Evolutionary conservation across 345 rosid species (phyloP), one percentile per base, ranked within the genome.

Genomic region (Durio zibethinus): DNA sequence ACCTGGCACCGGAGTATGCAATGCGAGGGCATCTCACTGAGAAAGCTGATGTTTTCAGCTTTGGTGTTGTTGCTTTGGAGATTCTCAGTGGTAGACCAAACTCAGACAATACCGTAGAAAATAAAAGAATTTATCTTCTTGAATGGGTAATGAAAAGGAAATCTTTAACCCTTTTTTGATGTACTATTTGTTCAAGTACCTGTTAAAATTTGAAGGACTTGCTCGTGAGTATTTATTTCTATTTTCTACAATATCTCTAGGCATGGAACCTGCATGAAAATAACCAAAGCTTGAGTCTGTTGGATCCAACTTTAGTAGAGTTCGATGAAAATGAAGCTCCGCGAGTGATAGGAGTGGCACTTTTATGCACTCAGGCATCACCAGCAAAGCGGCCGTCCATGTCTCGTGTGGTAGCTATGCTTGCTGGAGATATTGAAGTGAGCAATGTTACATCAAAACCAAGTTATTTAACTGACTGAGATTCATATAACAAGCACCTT

Each of bases 11-110:
- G 3, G 92, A 90, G 78, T 91, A 90, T 76, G 97, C 91, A 10
- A 89, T 92, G 93, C 88, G 84, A n/a, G 90, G 93, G 54, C 93
- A 86, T 66, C 93, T 89, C 0, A 89, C 90, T 0, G 95, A 92
- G 80, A 92, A 92, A 83, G 86, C 87, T 3, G 92, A 89, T 78
- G 91, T 89, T 76, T 90, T 89, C 68, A 89, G 86, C 11, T 92
- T 89, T 75, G 93, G 93, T 47, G 84, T 90, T 45, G 88, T 92
- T 64, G 89, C 86, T 42, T 70, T 92, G 35, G 93, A 92, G 78
- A 61, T 88, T 16, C 65, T 90, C 20, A 88, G 92, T 56, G 93
- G 97, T 62, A 89, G 92, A 77, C 87, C 88, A 15, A 90, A 90
- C 81, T 86, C 90, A 4, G 89, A 84, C 74, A 40, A 80, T 1